phyloP scores from a whole-genome alignment of 2,329 filamentous ascomycete genomes.

The Fusarium liriodendri region DNA sequence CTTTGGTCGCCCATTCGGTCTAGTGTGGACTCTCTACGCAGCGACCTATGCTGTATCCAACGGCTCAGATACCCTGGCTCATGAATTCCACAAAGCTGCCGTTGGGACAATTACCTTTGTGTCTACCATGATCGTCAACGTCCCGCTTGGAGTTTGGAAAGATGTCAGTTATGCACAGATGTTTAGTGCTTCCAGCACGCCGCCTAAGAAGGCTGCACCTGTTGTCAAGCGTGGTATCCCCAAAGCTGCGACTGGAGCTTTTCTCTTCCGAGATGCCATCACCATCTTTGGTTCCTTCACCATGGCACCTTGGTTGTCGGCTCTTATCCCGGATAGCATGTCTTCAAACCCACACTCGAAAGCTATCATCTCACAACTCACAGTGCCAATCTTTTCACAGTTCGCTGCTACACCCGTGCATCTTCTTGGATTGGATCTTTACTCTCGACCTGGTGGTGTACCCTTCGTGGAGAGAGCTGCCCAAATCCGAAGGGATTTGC shows the following conservation, averaged over 20 bases:
- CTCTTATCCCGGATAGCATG: constrained; percentile 41
- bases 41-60: constrained; percentile 46
- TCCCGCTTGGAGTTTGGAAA: constrained; percentile 47
- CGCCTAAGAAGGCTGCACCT: constrained; percentile 4
- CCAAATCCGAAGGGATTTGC: constrained; percentile 37
- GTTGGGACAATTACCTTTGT: constrained; percentile 42
- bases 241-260: constrained; percentile 40
- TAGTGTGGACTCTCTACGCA: constrained; percentile 46
- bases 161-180: constrained; percentile 47
- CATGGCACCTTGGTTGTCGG: constrained; percentile 42
- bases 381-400: constrained; percentile 46
- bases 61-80: constrained; percentile 40
- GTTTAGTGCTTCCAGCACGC: constrained; percentile 33
- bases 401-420: constrained; percentile 47
- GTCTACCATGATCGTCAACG: constrained; percentile 46
- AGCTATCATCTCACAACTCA: constrained; percentile 43
- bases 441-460: constrained; percentile 22
- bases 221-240: constrained; percentile 28
- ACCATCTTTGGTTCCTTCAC: constrained; percentile 49
- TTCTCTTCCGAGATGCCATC: constrained; percentile 45
- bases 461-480: constrained; percentile 29
- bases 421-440: constrained; percentile 41
- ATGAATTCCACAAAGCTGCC: constrained; percentile 39
- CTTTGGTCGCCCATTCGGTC: constrained; percentile 38
- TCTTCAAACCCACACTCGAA: constrained; percentile 41